Base-by-base conservation (phyloP, 2,329 filamentous ascomycete genomes). In the Neocucurbitaria cava region DNA sequence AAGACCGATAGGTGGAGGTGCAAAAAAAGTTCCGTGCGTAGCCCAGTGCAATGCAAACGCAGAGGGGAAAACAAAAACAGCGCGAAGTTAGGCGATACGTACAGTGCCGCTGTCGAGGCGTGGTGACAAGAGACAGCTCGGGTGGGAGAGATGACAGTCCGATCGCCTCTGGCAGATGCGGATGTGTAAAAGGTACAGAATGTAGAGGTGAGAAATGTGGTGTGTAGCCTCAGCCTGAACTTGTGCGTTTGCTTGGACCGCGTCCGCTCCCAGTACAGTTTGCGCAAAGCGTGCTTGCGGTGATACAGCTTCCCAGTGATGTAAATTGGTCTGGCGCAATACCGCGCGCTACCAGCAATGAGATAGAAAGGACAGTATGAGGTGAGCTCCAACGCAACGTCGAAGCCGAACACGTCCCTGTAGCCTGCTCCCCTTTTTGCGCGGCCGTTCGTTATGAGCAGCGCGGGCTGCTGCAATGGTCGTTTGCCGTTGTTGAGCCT, bases 121-220 rank as follows among this genome's bases (percentile, higher is more conserved):
- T 60, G 52, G 59, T 62, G 65, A 70, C 64, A 66, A 65, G 70
- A 68, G 69, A 67, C 55, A 64, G 71, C 63, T 71, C 61, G 70
- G 68, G 64, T 49, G 66, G 64, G 64, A 70, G 58, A 69, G 43
- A 58, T 52, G 59, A 59, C 60, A 67, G 47, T 70, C 72, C 71
- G 72, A 75, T 74, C 71, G 72, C 72, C 72, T 65, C 72, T 75
- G 72, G 71, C 72, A 75, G 71, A 74, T 75, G 61, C 72, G 69
- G 72, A 73, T 33, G 55, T 63, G 58, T 63, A 56, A 65, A 71
- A 69, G 64, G 67, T 74, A 75, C 72, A 75, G 66, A 63, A 71
- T 62, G 60, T 58, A 55, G 56, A 51, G 52, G 59, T 61, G 66
- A 61, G 58, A 69, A 62, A 69, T 58, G 57, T 58, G 62, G 64